A percentile compares a stretch with the other conserved stretches of the same genome.
Conservation (phyloP, 768 basidiomycete species). For the Lactarius pseudohatsudake region DNA sequence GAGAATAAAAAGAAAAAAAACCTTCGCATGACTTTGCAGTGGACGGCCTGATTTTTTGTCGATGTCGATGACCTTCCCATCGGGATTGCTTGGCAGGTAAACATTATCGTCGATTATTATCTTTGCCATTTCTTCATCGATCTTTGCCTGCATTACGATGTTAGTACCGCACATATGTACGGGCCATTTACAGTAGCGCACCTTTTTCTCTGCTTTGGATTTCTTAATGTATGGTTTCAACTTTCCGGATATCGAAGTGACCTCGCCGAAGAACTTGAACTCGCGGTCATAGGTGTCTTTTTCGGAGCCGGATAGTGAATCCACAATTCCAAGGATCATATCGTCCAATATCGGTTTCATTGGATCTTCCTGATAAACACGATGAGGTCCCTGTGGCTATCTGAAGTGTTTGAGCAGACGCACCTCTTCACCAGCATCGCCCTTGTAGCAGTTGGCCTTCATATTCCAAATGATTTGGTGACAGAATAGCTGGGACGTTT, state of each 20-base stretch:
- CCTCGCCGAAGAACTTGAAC: slow-evolving; percentile 93
- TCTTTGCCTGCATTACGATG: slow-evolving; percentile 70
- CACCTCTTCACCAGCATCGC: slow-evolving; percentile 84
- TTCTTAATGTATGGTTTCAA: slow-evolving; percentile 95
- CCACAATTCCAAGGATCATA: slow-evolving; percentile 79
- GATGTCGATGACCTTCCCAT: slow-evolving; percentile 94
- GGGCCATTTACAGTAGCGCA: slow-evolving; percentile 29
- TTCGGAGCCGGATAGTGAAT: slow-evolving; percentile 85
- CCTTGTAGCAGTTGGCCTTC: slow-evolving; percentile 97
- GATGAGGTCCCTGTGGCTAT: slow-evolving; percentile 2
- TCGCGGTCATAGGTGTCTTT: slow-evolving; percentile 90
- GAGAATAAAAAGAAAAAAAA: slow-evolving; percentile 34
- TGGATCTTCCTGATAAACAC: slow-evolving; percentile 70
- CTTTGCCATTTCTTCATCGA: slow-evolving; percentile 99
- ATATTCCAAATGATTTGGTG: slow-evolving; percentile 99
- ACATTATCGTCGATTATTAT: slow-evolving; percentile 92
- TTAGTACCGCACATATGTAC: slow-evolving; percentile 6
- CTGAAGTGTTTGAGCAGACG: slow-evolving; percentile 27
- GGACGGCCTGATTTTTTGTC: slow-evolving; percentile 96
- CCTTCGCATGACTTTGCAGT: slow-evolving; percentile 97
- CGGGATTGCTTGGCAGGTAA: slow-evolving; percentile 96
- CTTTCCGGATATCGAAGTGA: slow-evolving; percentile 98
- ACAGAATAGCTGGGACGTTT: slow-evolving; percentile 96
- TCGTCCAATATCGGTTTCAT: slow-evolving; percentile 95
- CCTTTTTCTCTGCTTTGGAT: slow-evolving; percentile 96